Conservation (phyloP, 2,329 filamentous ascomycete species). For the Fusarium falciforme region DNA sequence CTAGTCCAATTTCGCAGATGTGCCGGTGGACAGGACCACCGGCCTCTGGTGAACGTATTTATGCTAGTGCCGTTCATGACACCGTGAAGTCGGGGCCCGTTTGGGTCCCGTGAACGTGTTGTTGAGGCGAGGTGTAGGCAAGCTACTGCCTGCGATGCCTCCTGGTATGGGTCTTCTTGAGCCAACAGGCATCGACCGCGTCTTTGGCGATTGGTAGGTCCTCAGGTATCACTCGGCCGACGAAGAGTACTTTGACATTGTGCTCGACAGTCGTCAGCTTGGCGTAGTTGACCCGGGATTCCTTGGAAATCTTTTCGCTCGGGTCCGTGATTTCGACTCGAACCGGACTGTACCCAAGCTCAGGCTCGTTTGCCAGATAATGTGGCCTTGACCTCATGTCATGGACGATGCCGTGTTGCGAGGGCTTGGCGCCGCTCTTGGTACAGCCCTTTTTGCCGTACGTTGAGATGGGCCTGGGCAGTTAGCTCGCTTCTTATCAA, state of each 20-base stretch:
- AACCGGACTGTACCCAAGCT: slow-evolving; percentile 61
- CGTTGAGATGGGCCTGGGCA: slow-evolving; percentile 63
- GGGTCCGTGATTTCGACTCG: slow-evolving; percentile 55
- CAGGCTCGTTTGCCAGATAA: slow-evolving; percentile 55
- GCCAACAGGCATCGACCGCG: slow-evolving; percentile 64
- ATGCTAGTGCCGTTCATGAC: slow-evolving; percentile 35
- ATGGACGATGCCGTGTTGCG: slow-evolving; percentile 66
- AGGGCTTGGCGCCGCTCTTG: slow-evolving; percentile 64
- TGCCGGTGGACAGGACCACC: slow-evolving; percentile 21
- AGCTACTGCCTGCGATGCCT: slow-evolving; percentile 34
- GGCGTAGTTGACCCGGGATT: slow-evolving; percentile 69
- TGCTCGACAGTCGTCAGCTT: slow-evolving; percentile 68
- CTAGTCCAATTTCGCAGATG: slow-evolving; percentile 34
- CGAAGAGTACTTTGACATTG: slow-evolving; percentile 68
- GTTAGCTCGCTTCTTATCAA: slow-evolving; percentile 14
- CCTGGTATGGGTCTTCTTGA: slow-evolving; percentile 54
- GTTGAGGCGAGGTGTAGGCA: slow-evolving; percentile 18
- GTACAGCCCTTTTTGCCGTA: slow-evolving; percentile 64
- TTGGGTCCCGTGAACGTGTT: slow-evolving; percentile 42
- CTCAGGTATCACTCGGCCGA: slow-evolving; percentile 57
- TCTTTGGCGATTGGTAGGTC: slow-evolving; percentile 56
- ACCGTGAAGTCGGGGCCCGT: slow-evolving; percentile 36
- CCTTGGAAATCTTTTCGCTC: slow-evolving; percentile 58
- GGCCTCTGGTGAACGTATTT: slow-evolving; percentile 48
- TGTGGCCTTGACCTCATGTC: slow-evolving; percentile 48